phyloP scores from a whole-genome alignment of 2,329 filamentous ascomycete species.

The Colletotrichum filicis region DNA sequence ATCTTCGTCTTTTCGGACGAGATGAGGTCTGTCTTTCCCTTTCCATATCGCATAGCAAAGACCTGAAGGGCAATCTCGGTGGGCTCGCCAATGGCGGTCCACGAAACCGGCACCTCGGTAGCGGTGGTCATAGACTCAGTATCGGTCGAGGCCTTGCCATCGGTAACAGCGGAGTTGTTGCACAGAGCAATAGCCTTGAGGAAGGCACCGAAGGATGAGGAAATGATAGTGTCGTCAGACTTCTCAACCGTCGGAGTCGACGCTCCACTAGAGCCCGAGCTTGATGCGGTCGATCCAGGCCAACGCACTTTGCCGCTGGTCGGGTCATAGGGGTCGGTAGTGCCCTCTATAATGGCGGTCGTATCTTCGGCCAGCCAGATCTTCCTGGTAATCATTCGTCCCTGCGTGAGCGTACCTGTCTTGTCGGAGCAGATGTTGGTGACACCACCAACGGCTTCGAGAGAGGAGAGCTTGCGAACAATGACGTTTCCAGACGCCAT shows the following conservation, averaged over 20 bases:
- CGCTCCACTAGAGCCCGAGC: constrained; percentile 43
- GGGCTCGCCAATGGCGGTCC: constrained; percentile 73
- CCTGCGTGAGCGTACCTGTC: constrained; percentile 74
- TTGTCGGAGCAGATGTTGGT: constrained; percentile 79
- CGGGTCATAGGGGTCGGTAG: constrained; percentile 70
- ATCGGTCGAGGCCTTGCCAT: constrained; percentile 54
- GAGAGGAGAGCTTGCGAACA: constrained; percentile 71
- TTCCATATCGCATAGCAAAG: constrained; percentile 75
- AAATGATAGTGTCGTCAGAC: constrained; percentile 40
- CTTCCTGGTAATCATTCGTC: constrained; percentile 74
- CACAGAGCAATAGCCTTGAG: constrained; percentile 69
- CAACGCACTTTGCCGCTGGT: constrained; percentile 63
- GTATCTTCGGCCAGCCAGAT: constrained; percentile 69
- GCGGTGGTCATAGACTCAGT: constrained; percentile 59
- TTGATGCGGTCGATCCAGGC: constrained; percentile 48
- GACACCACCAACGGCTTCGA: constrained; percentile 76
- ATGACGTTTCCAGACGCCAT: constrained; percentile 75
- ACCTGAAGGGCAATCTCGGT: constrained; percentile 82
- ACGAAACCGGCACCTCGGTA: constrained; percentile 51
- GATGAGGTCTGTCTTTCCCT: constrained; percentile 52
- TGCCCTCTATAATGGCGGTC: constrained; percentile 63
- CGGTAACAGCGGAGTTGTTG: constrained; percentile 66
- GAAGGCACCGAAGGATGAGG: constrained; percentile 55
- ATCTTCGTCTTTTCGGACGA: constrained; percentile 54
- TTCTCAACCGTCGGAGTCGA: constrained; percentile 40